Evolutionary conservation across 345 rosid genomes (phyloP), one percentile per base, ranked within the genome.

Genomic region (Euphorbia tirucalli): DNA sequence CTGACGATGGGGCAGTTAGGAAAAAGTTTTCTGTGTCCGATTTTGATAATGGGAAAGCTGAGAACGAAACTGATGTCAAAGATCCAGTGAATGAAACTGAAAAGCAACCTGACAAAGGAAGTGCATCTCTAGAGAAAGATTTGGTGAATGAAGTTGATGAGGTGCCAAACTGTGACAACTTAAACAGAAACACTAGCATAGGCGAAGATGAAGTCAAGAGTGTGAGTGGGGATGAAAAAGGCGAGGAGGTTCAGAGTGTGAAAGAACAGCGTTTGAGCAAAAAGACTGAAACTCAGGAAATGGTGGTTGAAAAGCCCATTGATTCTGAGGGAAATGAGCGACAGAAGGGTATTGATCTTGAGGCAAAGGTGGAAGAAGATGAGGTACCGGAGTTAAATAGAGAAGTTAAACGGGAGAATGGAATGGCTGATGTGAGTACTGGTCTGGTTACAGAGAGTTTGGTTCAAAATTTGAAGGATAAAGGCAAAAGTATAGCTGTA

Each of bases 401-500:
- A 71, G 88, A 80, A 74, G 71, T 70, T 59, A 78, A 50, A 21
- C 74, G 61, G 46, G 85, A 66, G 37, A 78, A 66, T 66, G 77
- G 25, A 70, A 72, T 74, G 60, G 62, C 58, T 35, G 77, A 74
- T 52, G 75, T 72, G 67, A 66, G 71, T 67, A 57, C 52, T 18
- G 71, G 74, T 74, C 31, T 66, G 57, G 74, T 72, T 56, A 78
- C 80, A 7, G 85, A 78, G 55, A 76, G 68, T 70, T 64, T 79
- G 46, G 37, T 52, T 65, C 81, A 66, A 55, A 81, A 44, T 71
- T 59, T 83, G 73, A 82, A 78, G 83, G 97, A 87, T 77, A 86
- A 89, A 78, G 92, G 91, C 66, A 90, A 88, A 80, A 81, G 87
- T 8, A 78, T 88, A 65, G 91, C 87, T 70, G 77, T 81, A 67